Conservation (phyloP, 352 stramenopile genomes). For the Phytophthora vignae region DNA sequence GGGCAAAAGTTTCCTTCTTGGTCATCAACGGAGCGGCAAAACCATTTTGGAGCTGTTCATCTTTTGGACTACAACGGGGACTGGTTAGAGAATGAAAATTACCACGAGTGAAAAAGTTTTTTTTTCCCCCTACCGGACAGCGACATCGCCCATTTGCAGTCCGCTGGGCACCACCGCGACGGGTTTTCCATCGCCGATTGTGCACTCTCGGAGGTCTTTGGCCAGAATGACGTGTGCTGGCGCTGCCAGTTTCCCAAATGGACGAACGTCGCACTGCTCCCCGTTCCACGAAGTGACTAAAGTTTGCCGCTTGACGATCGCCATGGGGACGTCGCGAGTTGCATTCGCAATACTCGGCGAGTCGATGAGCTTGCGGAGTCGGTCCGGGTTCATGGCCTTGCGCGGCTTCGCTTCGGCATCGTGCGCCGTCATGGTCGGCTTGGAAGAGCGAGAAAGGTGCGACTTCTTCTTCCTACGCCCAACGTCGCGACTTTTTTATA, state of each 20-base stretch:
- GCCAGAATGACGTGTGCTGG: slow-evolving; percentile 42
- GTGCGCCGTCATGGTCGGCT: slow-evolving; percentile 13
- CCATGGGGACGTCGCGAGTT: slow-evolving; percentile 41
- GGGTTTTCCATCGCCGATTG: slow-evolving; percentile 31
- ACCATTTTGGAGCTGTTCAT: slow-evolving; percentile 21
- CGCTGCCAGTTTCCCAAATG: slow-evolving; percentile 53
- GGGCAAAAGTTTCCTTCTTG: slow-evolving; percentile 57
- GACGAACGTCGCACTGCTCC: slow-evolving; percentile 58
- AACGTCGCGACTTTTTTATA: not conserved
- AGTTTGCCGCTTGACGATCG: slow-evolving; percentile 53
- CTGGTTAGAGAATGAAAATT: not conserved
- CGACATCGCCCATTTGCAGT: slow-evolving; percentile 40
- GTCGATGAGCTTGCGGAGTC: slow-evolving; percentile 72
- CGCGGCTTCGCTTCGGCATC: slow-evolving; percentile 32
- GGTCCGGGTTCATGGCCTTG: slow-evolving; percentile 58
- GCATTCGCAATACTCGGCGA: slow-evolving; percentile 53
- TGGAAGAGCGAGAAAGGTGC: not conserved
- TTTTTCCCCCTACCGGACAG: slow-evolving; percentile 29
- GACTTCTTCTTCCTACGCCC: not conserved
- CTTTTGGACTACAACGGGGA: slow-evolving; percentile 9
- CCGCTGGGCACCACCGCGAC: slow-evolving; percentile 21
- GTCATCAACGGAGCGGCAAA: slow-evolving; percentile 56
- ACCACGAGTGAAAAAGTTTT: not conserved
- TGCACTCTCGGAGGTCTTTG: slow-evolving; percentile 45
- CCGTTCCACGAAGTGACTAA: slow-evolving; percentile 63